Percentiles rank a stretch among this genome's conserved stretches.
These are phyloP conservation scores for Rhodotorula kratochvilovae DNA, from an alignment of 768 basidiomycete species.

Conservation along the genomic window DNA sequence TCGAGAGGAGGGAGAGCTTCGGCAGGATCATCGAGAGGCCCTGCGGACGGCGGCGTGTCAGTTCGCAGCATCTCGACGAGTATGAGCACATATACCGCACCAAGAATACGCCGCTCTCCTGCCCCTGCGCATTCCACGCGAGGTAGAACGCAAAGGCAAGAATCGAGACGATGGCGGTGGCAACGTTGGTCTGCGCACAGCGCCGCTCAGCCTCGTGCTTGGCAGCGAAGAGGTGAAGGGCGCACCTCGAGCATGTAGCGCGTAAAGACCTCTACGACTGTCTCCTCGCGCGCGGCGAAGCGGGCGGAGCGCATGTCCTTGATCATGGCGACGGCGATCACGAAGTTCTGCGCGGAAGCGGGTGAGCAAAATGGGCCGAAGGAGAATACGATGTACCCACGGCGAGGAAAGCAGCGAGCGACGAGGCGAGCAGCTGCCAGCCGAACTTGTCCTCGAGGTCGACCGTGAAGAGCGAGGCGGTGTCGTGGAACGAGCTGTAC, in stretches of 20 bases:
- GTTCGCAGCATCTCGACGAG: neutral
- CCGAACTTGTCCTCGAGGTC: neutral
- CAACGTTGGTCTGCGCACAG: conserved; percentile 1
- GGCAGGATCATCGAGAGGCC: conserved; percentile 22
- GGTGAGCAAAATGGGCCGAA: too few relatives aligned
- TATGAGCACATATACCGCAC: too few relatives aligned
- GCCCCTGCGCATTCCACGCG: conserved; percentile 8
- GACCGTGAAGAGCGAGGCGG: neutral
- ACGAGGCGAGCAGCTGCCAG: conserved; percentile 13
- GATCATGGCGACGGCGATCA: neutral
- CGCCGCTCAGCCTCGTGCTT: neutral
- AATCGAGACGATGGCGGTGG: conserved; percentile 2
- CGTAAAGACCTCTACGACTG: neutral
- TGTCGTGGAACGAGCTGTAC: neutral
- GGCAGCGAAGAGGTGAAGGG: too few relatives aligned
- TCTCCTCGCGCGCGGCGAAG: conserved; percentile 12
- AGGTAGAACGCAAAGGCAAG: conserved; percentile 13
- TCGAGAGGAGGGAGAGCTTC: conserved; percentile 18
- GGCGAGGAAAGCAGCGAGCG: neutral
- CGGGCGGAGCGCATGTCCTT: conserved; percentile 8
- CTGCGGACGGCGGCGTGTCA: neutral
- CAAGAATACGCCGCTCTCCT: conserved; percentile 4
- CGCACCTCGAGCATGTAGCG: conserved; percentile 15
- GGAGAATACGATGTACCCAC: neutral
- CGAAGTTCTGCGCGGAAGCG: neutral